A percentile compares a stretch with the other conserved stretches of the same genome.
Conservation (phyloP, 2,329 filamentous ascomycete genomes). For the Gnomoniopsis smithogilvyi region DNA sequence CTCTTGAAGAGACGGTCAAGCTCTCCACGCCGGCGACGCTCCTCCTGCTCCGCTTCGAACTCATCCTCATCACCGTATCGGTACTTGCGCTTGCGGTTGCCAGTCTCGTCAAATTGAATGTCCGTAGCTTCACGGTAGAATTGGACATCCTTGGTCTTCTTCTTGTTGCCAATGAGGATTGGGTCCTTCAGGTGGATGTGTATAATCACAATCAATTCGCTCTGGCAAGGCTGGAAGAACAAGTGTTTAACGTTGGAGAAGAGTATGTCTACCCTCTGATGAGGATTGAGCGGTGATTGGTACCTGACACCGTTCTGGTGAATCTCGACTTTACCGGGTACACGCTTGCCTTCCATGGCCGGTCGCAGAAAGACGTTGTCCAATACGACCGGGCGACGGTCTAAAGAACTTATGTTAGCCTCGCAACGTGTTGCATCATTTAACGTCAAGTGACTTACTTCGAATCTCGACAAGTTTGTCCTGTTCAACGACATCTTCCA, state of each 20-base stretch:
- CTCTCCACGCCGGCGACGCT: conserved; percentile 83
- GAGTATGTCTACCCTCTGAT: conserved; percentile 85
- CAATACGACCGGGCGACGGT: conserved; percentile 84
- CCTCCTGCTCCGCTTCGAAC: conserved; percentile 97
- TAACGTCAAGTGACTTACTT: conserved; percentile 53
- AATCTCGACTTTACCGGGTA: conserved; percentile 93
- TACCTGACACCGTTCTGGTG: conserved; percentile 99
- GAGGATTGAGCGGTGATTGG: conserved; percentile 73
- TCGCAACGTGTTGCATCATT: background rate
- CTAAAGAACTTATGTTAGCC: conserved; percentile 48
- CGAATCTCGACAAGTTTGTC: conserved; percentile 94
- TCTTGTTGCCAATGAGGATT: conserved; percentile 94
- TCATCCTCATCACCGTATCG: conserved; percentile 97
- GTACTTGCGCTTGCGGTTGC: conserved; percentile 96
- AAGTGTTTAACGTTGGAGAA: conserved; percentile 99
- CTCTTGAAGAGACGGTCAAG: conserved; percentile 94
- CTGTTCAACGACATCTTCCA: conserved; percentile 98
- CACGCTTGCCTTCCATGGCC: conserved; percentile 92
- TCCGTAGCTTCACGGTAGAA: conserved; percentile 98
- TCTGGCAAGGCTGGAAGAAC: conserved; percentile 96
- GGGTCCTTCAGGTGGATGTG: conserved; percentile 97
- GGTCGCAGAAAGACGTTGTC: conserved; percentile 96
- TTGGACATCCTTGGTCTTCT: conserved; percentile 98
- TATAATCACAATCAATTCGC: conserved; percentile 96
- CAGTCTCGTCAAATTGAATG: conserved; percentile 98